phyloP scores from a whole-genome alignment of 1,284 basidiomycete species.

The Marasmius sp. region DNA sequence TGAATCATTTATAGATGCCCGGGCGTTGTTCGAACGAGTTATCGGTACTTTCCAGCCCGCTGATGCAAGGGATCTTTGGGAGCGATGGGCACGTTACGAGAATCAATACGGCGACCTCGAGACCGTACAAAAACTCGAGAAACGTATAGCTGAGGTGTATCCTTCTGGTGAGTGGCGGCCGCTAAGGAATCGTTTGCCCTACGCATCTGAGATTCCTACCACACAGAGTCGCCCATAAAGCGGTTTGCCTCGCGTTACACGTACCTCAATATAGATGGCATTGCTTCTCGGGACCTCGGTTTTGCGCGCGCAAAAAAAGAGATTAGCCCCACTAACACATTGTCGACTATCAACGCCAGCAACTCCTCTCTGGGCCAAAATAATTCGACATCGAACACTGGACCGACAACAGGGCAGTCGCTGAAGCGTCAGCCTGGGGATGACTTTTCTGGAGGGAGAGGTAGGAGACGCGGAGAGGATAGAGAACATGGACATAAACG shows the following conservation, averaged over 20 bases:
- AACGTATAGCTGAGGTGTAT: slow-evolving; percentile 85
- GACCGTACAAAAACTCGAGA: slow-evolving; percentile 86
- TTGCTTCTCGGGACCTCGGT: slow-evolving; percentile 87
- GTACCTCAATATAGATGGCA: slow-evolving; percentile 89
- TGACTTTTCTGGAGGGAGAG: slow-evolving; percentile 15
- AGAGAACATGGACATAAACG: slow-evolving; percentile 10
- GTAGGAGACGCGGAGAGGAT: slow-evolving; percentile 14
- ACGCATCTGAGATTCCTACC: background rate
- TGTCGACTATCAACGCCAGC: background rate
- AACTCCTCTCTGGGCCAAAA: background rate
- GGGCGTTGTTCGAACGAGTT: slow-evolving; percentile 92
- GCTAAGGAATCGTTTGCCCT: background rate
- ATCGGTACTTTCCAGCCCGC: slow-evolving; percentile 80
- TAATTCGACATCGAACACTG: no score
- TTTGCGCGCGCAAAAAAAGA: slow-evolving; percentile 54
- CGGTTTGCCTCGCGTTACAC: slow-evolving; percentile 89
- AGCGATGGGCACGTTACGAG: slow-evolving; percentile 94
- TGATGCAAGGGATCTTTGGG: slow-evolving; percentile 87
- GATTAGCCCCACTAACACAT: slow-evolving; percentile 8
- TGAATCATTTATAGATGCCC: slow-evolving; percentile 65
- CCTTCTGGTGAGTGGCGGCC: slow-evolving; percentile 60
- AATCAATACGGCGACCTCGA: slow-evolving; percentile 95
- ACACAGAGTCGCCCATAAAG: slow-evolving; percentile 83
- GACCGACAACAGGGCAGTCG: no score
- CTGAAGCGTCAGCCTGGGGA: no score